Percentiles rank a stretch among this genome's conserved stretches.
These are phyloP conservation scores for Physcomitrellopsis africana DNA, from an alignment of 225 moss, liverwort and hornwort species.

Conservation along the genomic window DNA sequence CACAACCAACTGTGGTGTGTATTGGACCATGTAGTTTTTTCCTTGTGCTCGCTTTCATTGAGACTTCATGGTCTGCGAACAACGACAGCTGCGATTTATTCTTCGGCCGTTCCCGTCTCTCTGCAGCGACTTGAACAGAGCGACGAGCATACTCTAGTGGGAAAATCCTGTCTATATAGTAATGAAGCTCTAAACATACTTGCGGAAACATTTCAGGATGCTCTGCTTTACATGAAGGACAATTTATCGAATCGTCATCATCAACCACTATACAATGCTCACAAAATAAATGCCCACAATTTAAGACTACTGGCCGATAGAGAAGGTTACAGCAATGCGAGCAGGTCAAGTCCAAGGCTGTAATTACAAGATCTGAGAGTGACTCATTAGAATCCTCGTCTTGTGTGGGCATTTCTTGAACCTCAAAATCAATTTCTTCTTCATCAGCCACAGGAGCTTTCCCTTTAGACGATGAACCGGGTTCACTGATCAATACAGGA, in stretches of 20 bases:
- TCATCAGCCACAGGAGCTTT: conserved; percentile 56
- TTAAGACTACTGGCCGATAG: conserved; percentile 78
- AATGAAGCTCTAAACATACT: conserved; percentile 87
- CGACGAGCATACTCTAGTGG: conserved; percentile 66
- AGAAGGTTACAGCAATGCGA: conserved; percentile 67
- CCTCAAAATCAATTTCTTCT: conserved; percentile 25
- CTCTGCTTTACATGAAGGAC: conserved; percentile 67
- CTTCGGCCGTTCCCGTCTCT: conserved; percentile 40
- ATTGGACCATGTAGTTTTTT: conserved; percentile 24
- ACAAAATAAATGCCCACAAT: conserved; percentile 95
- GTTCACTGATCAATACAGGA: background rate
- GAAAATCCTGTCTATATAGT: conserved; percentile 79
- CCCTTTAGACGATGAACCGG: conserved; percentile 36
- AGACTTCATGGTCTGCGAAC: conserved; percentile 31
- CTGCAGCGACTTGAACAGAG: conserved; percentile 42
- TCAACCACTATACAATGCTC: conserved; percentile 60
- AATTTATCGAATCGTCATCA: conserved; percentile 46
- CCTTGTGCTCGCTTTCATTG: conserved; percentile 29
- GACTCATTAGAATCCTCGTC: conserved; percentile 19
- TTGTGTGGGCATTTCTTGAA: conserved; percentile 5
- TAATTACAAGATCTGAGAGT: conserved; percentile 31
- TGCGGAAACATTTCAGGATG: conserved; percentile 86
- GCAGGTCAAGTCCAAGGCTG: conserved; percentile 63
- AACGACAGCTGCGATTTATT: conserved; percentile 35
- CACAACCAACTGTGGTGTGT: conserved; percentile 37